A percentile compares a stretch with the other conserved stretches of the same genome.
These are phyloP conservation scores for Suillus occidentalis DNA, from an alignment of 768 basidiomycete species.

Conservation along the genomic window DNA sequence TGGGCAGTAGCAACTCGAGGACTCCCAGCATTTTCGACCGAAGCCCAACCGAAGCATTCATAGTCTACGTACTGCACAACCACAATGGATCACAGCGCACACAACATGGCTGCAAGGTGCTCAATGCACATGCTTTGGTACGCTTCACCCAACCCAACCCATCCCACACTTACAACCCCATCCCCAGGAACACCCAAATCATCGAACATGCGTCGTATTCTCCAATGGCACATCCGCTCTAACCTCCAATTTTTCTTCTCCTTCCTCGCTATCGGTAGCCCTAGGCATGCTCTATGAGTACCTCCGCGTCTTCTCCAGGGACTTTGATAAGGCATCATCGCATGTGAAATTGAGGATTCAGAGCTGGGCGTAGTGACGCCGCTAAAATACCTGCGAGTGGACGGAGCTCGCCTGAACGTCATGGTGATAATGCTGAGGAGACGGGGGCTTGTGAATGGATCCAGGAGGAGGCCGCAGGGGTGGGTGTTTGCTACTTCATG, in stretches of 20 bases:
- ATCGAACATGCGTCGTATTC: slow-evolving; percentile 83
- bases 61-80: neutral
- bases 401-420: slow-evolving; percentile 39
- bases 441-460: slow-evolving; percentile 54
- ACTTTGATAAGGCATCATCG: slow-evolving; percentile 57
- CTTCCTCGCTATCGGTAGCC: slow-evolving; percentile 58
- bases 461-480: slow-evolving; percentile 41
- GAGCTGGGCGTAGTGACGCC: slow-evolving; percentile 51
- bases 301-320: slow-evolving; percentile 61
- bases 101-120: slow-evolving; percentile 56
- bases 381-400: slow-evolving; percentile 38
- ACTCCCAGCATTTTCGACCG: neutral
- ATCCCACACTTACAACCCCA: neutral
- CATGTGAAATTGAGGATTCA: slow-evolving; percentile 36
- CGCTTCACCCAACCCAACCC: slow-evolving; percentile 8
- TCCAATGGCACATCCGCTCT: slow-evolving; percentile 71
- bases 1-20: neutral
- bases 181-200: slow-evolving; percentile 64
- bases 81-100: slow-evolving; percentile 45
- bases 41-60: neutral
- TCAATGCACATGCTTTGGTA: slow-evolving; percentile 84
- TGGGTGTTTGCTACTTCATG: slow-evolving; percentile 31
- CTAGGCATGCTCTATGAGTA: slow-evolving; percentile 83
- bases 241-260: slow-evolving; percentile 59
- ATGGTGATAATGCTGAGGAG: slow-evolving; percentile 41